phyloP scores from a whole-genome alignment of 176 grass and related monocot genomes.

The Thinopyrum elongatum region DNA sequence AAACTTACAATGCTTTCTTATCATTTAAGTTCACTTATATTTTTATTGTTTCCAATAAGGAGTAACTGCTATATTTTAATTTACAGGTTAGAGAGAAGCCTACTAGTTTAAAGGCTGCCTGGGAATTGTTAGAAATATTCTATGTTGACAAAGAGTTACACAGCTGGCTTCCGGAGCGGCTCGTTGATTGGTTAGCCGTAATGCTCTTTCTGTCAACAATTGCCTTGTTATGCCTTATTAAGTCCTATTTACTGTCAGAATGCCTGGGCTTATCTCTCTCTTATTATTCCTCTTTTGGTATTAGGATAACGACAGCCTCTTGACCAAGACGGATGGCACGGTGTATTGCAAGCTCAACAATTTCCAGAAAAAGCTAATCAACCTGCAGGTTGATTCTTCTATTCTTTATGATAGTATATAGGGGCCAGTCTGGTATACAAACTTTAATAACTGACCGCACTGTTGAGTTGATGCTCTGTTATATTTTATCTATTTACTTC shows the following conservation, averaged over 20 bases:
- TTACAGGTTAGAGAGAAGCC: constrained; percentile 59
- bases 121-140: constrained; percentile 98
- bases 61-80: constrained; percentile 12
- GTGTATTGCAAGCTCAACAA: constrained; percentile 50
- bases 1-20: not conserved
- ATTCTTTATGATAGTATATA: constrained; percentile 12
- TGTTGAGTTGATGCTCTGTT: constrained; percentile 8
- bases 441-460: constrained; percentile 6
- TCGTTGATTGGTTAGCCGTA: constrained; percentile 99
- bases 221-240: constrained; percentile 14
- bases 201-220: constrained; percentile 48
- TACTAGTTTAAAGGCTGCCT: constrained; percentile 78
- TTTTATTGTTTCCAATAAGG: constrained; percentile 9
- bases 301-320: constrained; percentile 81
- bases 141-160: constrained; percentile 84
- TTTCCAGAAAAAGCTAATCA: constrained; percentile 77
- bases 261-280: not conserved
- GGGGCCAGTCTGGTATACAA: not conserved
- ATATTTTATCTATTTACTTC: constrained; percentile 11
- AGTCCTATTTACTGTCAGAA: not conserved
- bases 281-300: constrained; percentile 20
- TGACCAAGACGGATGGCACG: constrained; percentile 50
- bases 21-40: not conserved
- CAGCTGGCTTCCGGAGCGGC: constrained; percentile 88
- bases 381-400: constrained; percentile 61